Base-by-base conservation (phyloP, 352 stramenopile species). In the Globisporangium mamillatum region DNA sequence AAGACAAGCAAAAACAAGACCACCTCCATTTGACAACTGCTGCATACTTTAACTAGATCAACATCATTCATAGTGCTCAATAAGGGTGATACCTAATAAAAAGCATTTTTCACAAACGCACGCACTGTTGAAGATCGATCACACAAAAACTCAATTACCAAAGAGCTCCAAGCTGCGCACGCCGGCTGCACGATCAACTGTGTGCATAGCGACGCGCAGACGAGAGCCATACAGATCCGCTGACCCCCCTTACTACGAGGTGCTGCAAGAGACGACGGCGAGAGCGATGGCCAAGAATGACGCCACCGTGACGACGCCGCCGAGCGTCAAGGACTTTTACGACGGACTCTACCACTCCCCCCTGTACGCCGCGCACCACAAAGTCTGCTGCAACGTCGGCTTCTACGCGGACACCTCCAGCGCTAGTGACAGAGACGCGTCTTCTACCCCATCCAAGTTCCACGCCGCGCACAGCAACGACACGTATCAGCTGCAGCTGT, bases 321-420 rank as follows among this genome's bases (percentile, higher is more conserved):
- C 79, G 27, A 89, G 72, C 69, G 75, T 91, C 52, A 75, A 79
- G 53, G 82, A 82, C 61, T 91, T 93, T 74, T 93, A 93, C 74
- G 81, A 93, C 70, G 80, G 85, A 22, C 70, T 93, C 61, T 93
- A 87, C 77, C 77, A 87, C 76, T 91, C 85, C 54, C 76, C 76
- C 29, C 72, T 93, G 56, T 93, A 81, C 74, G 70, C 77, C 3
- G 57, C 82, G 58, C 77, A 88, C 71, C 85, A 91, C 63, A 84
- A 78, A 67, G 75, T 91, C 52, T 82, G 82, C 50, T 91, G 81
- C 73, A 93, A 93, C 69, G 74, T 91, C 7, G 85, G 82, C 53
- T 92, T 85, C 66, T 71, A 81, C 61, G 69, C 73, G 7, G 60
- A 73, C n/a, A 66, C 60, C 14, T 46, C 41, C 38, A 54, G 18